Conservation (phyloP, 2,329 filamentous ascomycete genomes). For the Clonostachys rhizophaga region DNA sequence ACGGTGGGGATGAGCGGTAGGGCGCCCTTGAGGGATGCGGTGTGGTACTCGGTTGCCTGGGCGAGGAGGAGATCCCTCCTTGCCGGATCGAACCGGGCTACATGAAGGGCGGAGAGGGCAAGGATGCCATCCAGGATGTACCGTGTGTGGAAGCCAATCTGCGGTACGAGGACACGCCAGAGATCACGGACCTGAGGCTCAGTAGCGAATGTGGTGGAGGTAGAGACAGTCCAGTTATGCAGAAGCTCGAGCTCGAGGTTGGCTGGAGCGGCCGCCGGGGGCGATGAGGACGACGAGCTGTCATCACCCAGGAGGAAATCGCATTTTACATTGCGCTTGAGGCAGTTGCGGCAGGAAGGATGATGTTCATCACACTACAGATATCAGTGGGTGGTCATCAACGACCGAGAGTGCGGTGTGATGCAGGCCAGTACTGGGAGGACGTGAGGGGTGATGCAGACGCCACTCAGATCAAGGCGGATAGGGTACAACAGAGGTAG, state of each 20-base stretch:
- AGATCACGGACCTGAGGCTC: slow-evolving; percentile 20
- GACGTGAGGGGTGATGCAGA: too few relatives aligned
- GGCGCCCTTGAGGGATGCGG: slow-evolving; percentile 4
- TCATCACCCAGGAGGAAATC: slow-evolving; percentile 8
- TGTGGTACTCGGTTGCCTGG: slow-evolving; percentile 6
- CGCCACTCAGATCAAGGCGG: too few relatives aligned
- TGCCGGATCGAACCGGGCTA: slow-evolving; percentile 13
- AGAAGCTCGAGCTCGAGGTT: slow-evolving; percentile 28
- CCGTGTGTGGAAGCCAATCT: slow-evolving; percentile 25
- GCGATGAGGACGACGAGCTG: slow-evolving; percentile 1
- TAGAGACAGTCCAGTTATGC: slow-evolving; percentile 30
- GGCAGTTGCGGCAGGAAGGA: slow-evolving; percentile 16
- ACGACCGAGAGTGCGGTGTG: too few relatives aligned
- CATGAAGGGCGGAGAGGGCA: slow-evolving; percentile 28
- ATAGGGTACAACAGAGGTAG: too few relatives aligned
- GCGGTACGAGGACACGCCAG: slow-evolving; percentile 28
- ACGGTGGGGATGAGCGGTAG: slow-evolving; percentile 6
- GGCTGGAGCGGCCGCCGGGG: background rate
- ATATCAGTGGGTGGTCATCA: too few relatives aligned
- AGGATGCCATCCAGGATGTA: slow-evolving; percentile 30
- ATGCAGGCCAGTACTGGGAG: too few relatives aligned
- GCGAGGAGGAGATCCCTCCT: background rate
- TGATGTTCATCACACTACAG: slow-evolving; percentile 17
- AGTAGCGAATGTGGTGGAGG: slow-evolving; percentile 24
- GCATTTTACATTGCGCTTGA: slow-evolving; percentile 17